These are phyloP conservation scores for Fraxinus nigra DNA, from an alignment of 305 asterid species.

Conservation along the genomic window DNA sequence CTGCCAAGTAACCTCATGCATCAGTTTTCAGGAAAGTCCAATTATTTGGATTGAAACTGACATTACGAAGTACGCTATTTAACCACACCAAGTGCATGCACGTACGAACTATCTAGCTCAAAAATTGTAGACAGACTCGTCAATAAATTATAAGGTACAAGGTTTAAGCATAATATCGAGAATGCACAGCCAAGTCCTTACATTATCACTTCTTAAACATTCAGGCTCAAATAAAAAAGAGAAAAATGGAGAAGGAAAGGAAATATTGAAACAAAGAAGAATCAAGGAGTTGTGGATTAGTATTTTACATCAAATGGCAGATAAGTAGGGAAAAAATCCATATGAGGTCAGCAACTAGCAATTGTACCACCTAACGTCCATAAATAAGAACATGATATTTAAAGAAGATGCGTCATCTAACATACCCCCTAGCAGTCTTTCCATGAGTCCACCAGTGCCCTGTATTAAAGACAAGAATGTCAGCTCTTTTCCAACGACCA, in stretches of 20 bases:
- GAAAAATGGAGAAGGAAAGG: neutral
- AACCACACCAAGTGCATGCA: neutral
- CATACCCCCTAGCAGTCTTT: conserved; percentile 90
- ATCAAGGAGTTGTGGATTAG: neutral
- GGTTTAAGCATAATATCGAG: neutral
- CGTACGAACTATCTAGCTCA: neutral
- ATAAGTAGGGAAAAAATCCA: neutral
- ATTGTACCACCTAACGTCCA: neutral
- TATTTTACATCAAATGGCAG: neutral
- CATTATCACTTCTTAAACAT: neutral
- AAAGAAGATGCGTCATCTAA: neutral
- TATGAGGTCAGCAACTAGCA: neutral
- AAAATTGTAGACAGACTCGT: neutral
- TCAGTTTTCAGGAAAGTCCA: conserved; percentile 21
- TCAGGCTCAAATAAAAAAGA: neutral
- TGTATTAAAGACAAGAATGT: conserved; percentile 86
- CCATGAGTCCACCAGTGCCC: conserved; percentile 99
- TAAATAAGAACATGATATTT: neutral
- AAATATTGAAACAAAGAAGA: neutral
- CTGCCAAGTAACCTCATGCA: conserved; percentile 36
- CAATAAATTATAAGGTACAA: neutral
- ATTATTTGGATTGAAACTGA: neutral
- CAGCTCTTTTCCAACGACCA: conserved; percentile 84
- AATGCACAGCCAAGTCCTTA: neutral
- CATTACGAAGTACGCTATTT: neutral